Percentiles rank a stretch among this genome's conserved stretches.
Evolutionary conservation across 768 basidiomycete species (phyloP).

Genomic region (Boletus sensibilis): DNA sequence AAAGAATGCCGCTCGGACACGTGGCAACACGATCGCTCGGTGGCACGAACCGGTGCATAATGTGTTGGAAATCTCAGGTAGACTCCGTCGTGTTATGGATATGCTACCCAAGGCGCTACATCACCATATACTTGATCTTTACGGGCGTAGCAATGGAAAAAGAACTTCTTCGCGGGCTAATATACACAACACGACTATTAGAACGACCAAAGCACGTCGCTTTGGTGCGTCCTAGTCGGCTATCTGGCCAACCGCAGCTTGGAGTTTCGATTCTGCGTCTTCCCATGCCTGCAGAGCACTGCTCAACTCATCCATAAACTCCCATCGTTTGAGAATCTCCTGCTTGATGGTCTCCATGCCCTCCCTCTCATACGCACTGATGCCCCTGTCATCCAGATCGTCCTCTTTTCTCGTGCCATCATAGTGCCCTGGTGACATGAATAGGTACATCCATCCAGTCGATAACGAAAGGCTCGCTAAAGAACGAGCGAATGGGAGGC

Average conservation of each 20-base stretch:
- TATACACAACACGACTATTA: no score
- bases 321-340: conserved; percentile 16
- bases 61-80: no score
- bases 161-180: no score
- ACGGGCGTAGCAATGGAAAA: no score
- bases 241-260: neutral
- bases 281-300: conserved; percentile 14
- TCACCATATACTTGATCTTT: no score
- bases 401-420: conserved; percentile 19
- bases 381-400: conserved; percentile 7
- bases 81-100: no score
- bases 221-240: no score
- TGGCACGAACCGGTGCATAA: no score
- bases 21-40: no score
- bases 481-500: conserved; percentile 13
- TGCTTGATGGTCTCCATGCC: conserved; percentile 16
- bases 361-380: conserved; percentile 14
- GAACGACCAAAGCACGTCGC: no score
- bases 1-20: no score
- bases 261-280: conserved; percentile 14
- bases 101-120: no score
- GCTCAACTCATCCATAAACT: conserved; percentile 4
- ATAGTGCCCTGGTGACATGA: conserved; percentile 20
- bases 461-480: conserved; percentile 17
- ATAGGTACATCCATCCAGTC: conserved; percentile 19